phyloP scores from a whole-genome alignment of 768 basidiomycete genomes.

The Galerina marginata region DNA sequence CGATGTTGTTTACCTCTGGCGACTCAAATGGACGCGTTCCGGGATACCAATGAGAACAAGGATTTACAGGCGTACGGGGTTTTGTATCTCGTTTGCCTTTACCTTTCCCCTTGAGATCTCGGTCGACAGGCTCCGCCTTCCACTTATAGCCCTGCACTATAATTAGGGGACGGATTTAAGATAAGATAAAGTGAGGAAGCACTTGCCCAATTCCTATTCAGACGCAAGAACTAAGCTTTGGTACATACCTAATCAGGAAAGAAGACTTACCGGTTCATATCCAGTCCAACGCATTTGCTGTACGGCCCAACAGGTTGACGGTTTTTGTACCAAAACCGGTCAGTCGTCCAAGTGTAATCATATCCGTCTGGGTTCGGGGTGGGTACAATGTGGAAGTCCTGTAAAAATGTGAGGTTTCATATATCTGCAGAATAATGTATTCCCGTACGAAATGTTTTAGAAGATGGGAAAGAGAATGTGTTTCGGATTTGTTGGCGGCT shows the following conservation, averaged over 20 bases:
- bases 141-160: slow-evolving; percentile 72
- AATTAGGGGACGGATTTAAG: slow-evolving; percentile 1
- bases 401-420: slow-evolving; percentile 4
- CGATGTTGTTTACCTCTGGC: slow-evolving; percentile 76
- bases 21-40: slow-evolving; percentile 78
- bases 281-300: slow-evolving; percentile 67
- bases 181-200: slow-evolving; percentile 9
- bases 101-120: slow-evolving; percentile 15
- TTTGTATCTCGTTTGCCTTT: slow-evolving; percentile 11
- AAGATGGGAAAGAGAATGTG: slow-evolving; percentile 51
- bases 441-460: slow-evolving; percentile 56
- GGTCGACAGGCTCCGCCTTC: slow-evolving; percentile 43
- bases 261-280: slow-evolving; percentile 69
- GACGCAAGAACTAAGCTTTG: slow-evolving; percentile 1
- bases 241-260: not conserved
- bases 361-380: slow-evolving; percentile 78
- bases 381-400: slow-evolving; percentile 74
- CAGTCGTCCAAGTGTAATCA: slow-evolving; percentile 70
- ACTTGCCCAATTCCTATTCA: slow-evolving; percentile 63
- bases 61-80: slow-evolving; percentile 42
- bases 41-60: slow-evolving; percentile 80
- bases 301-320: slow-evolving; percentile 57
- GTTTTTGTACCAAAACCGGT: slow-evolving; percentile 83
- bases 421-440: slow-evolving; percentile 8
- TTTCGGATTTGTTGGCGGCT: slow-evolving; percentile 52